A percentile compares a stretch with the other conserved stretches of the same genome.
These are phyloP conservation scores for Edaphochlamys debaryana DNA, from an alignment of 139 green algal genomes.

Conservation along the genomic window DNA sequence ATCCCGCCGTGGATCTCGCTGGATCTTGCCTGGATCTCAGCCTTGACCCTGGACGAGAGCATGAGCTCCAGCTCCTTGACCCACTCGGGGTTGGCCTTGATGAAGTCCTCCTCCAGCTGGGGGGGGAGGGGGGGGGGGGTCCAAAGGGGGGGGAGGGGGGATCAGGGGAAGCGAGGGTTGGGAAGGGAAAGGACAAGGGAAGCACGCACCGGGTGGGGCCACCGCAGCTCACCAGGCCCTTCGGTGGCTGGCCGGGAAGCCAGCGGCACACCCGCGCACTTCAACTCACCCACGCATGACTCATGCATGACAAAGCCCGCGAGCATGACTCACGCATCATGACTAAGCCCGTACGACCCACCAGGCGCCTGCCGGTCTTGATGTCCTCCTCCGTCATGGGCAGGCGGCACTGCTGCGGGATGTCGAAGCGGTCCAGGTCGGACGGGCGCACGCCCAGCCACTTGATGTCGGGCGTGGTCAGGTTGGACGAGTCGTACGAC, in stretches of 20 bases:
- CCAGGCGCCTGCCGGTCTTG: conserved; percentile 83
- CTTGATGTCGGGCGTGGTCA: conserved; percentile 94
- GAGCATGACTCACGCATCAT: not conserved
- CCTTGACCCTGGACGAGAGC: conserved; percentile 79
- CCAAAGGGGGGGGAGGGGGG: not conserved
- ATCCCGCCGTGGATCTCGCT: too few relatives aligned
- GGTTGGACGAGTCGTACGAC: conserved; percentile 81
- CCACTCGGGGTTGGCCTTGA: conserved; percentile 93
- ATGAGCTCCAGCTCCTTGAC: conserved; percentile 97
- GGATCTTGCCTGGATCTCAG: conserved; percentile 99
- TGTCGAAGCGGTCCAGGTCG: conserved; percentile 91
- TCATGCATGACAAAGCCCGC: too few relatives aligned
- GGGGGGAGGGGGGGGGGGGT: not conserved
- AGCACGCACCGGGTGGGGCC: too few relatives aligned
- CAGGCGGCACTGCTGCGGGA: conserved; percentile 94
- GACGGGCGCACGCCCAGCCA: conserved; percentile 94
- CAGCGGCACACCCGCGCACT: too few relatives aligned
- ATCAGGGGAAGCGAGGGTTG: too few relatives aligned
- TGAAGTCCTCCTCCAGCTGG: conserved; percentile 96
- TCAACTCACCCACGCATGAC: too few relatives aligned
- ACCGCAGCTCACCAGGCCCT: too few relatives aligned
- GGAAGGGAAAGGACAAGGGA: too few relatives aligned
- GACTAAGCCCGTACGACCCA: conserved; percentile 30
- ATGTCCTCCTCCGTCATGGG: conserved; percentile 94
- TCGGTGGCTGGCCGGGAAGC: too few relatives aligned